phyloP scores from a whole-genome alignment of 2,329 filamentous ascomycete species.

The Bipolaris victoriae region DNA sequence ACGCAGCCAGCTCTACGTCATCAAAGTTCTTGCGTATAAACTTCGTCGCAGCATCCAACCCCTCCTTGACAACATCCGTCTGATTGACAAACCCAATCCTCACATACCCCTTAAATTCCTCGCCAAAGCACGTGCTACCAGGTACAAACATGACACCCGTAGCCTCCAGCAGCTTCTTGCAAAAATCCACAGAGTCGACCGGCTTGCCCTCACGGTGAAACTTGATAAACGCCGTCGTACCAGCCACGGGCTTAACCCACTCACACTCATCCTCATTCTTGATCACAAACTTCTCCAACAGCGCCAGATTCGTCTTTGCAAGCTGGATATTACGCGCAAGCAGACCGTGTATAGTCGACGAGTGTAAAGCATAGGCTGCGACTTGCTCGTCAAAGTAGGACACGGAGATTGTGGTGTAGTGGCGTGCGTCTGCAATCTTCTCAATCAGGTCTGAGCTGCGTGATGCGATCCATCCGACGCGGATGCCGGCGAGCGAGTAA shows the following conservation, averaged over 20 bases:
- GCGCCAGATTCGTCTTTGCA: constrained; percentile 68
- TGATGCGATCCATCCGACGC: constrained; percentile 82
- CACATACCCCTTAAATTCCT: constrained; percentile 73
- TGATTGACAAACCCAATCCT: constrained; percentile 77
- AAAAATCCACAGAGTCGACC: constrained; percentile 76
- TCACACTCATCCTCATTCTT: constrained; percentile 67
- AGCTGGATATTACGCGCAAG: constrained; percentile 69
- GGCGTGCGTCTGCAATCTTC: constrained; percentile 67
- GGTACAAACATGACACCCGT: constrained; percentile 77
- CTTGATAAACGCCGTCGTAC: constrained; percentile 78
- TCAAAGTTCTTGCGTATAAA: constrained; percentile 65
- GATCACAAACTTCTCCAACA: constrained; percentile 72
- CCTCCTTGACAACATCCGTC: constrained; percentile 71
- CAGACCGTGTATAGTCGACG: constrained; percentile 67
- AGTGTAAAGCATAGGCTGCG: constrained; percentile 74
- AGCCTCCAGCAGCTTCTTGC: constrained; percentile 69
- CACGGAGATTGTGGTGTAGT: constrained; percentile 87
- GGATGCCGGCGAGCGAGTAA: constrained; percentile 80
- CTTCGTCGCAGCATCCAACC: constrained; percentile 61
- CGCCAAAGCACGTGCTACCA: constrained; percentile 75
- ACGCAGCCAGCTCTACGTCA: constrained; percentile 51
- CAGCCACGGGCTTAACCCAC: constrained; percentile 77
- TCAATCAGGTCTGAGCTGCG: constrained; percentile 67
- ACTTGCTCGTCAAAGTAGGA: constrained; percentile 82
- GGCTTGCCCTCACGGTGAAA: constrained; percentile 67